Evolutionary conservation across 1,284 basidiomycete species (phyloP), one percentile per base, ranked within the genome.

Genomic region (Cutaneotrichosporon sp.): DNA sequence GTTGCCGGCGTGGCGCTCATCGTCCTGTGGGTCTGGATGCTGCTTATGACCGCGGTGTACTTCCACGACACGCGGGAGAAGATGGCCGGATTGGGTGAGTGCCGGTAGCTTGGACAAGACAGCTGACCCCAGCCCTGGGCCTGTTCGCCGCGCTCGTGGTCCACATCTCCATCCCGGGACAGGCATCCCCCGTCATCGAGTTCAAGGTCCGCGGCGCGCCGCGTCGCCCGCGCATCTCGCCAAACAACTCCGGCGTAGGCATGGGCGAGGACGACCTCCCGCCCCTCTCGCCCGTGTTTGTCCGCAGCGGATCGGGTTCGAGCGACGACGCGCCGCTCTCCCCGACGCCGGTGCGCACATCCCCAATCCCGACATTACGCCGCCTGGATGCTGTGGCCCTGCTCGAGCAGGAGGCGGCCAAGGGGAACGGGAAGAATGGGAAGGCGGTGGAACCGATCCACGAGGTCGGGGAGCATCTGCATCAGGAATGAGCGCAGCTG

Each of bases 21-120:
- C 20, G 78, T 57, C 0, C 70, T 88, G 3, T 91, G 88, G 84
- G 64, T 87, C 33, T 82, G 88, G 70, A 88, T 90, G 66, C 76
- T 82, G 10, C 81, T 82, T 59, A 87, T 86, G 47, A 97, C 93
- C 14, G 84, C 86, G 43, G 76, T 96, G 14, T 97, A 91, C 75
- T 97, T 94, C 77, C 93, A 97, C 67, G 82, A 86, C 6, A 87
- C 89, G 0, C 74, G 81, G 24, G 93, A 97, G 77, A 97, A 97
- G 76, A 58, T 90, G 33, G 83, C 85, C 1, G 93, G 93, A 3
- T 85, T 87, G 50, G 37, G 89, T 90, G 63, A 68, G 86, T 82
- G 6, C 12, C 38, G 3, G 3, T 16, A 41, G 22, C 38, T 25
- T 5, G 5, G 24, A 26, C 31, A n/a, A 31, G 11, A 31, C 29